Percentiles rank a stretch among this genome's conserved stretches.
phyloP scores from a whole-genome alignment of 2,329 filamentous ascomycete genomes.

The Fusarium sp. region DNA sequence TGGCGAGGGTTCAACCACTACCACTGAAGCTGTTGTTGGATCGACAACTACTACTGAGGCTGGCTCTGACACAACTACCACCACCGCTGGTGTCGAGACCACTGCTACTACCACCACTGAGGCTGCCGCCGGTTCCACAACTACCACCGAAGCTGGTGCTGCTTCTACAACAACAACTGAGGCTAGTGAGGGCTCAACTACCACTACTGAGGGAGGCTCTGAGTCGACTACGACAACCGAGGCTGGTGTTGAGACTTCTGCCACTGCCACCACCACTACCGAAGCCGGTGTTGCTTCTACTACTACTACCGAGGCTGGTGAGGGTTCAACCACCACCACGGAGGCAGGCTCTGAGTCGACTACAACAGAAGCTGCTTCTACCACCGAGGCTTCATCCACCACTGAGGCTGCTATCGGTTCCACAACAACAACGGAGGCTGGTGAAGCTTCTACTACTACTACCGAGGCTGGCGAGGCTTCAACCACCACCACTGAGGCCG shows the following conservation, averaged over 20 bases:
- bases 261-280: background rate
- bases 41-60: too few relatives aligned
- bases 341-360: background rate
- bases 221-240: background rate
- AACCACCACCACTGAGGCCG: background rate
- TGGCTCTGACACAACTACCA: too few relatives aligned
- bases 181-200: background rate
- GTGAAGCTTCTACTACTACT: background rate
- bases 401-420: too few relatives aligned
- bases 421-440: background rate
- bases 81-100: too few relatives aligned
- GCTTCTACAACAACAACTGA: background rate
- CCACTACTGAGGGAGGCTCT: background rate
- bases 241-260: background rate
- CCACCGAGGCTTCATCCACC: background rate
- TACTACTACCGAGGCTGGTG: background rate
- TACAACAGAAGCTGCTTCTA: too few relatives aligned
- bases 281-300: background rate
- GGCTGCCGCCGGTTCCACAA: too few relatives aligned
- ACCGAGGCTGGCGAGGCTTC: background rate
- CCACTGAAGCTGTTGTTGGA: background rate
- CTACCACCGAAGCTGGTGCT: background rate
- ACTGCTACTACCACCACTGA: conserved; percentile 2
- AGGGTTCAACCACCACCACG: background rate
- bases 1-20: background rate